Evolutionary conservation across 1,139 yeast genomes (phyloP), one percentile per base, ranked within the genome.

Genomic region (Suzukiozyma palmioleophila): DNA sequence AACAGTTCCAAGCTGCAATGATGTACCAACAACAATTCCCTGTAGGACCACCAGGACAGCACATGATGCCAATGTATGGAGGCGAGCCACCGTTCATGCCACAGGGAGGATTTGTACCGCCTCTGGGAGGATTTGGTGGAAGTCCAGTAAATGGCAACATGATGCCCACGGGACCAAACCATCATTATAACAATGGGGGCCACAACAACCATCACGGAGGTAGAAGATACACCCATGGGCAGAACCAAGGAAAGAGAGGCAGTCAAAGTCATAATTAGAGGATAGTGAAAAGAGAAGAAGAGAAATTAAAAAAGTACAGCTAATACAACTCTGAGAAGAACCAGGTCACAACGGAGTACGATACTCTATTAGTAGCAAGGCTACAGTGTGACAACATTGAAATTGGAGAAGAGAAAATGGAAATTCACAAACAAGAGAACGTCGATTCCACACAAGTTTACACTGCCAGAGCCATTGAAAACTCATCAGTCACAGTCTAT

Each of bases 1-100:
- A 66, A 42, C 72, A 65, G 43, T 53, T 56, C 45, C 66, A 59
- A 33, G 66, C 64, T 22, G 69, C 71, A 8, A 63, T 66, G 67
- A 54, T 65, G 57, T 69, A 66, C 39, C 71, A 60, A 39, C 63
- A 60, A 41, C 62, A 56, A 37, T 54, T 58, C 36, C 52, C 55
- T 10, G 63, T 60, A 12, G 52, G 58, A 30, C 63, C 68, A 2
- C 64, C 64, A 15, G 66, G 65, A 5, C 71, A 63, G 40, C 66
- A 66, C 8, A 69, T 62, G 8, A 49, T 64, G 42, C 60, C 60
- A 8, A 60, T 64, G 60, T 64, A 59, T 43, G 57, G 59, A 8
- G 66, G 61, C 9, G 67, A 64, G 22, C 66, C 64, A 7, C 61
- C 50, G 35, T 60, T 60, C 43, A 39, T 64, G 34, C 68, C 70